Base-by-base conservation (phyloP, 2,329 filamentous ascomycete genomes). In the Orbilia javanica region DNA sequence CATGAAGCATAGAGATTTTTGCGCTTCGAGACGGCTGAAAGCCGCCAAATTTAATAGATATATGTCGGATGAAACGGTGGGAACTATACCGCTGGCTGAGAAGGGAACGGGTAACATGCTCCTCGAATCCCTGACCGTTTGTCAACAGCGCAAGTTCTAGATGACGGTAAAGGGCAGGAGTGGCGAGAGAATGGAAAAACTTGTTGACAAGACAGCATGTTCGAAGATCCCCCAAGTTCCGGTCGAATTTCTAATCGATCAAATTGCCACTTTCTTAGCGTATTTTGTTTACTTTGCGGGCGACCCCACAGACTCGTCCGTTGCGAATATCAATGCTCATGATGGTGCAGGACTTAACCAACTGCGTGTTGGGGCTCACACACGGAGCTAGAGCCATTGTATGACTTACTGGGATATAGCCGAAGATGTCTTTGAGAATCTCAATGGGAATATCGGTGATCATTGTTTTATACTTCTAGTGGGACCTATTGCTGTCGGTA, bases 161-260 rank as follows among this genome's bases (percentile, higher is more conserved):
- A 20, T 57, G n/a, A n/a, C 29, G 29, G 52, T 57, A 57, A 2
- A 57, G 29, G 31, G 31, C 31, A 13, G 52, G 29, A 3, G 52
- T 57, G 1, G 52, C 52, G 15, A 57, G 15, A 22, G 29, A 15
- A 27, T 36, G n/a, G 8, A 57, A 57, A n/a, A 57, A 36, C 13
- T 57, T 57, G n/a, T 39, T 57, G 29, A 57, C 29, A 0, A 57
- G 31, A 57, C 52, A 57, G 22, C 52, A 57, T 13, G 20, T 15
- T 5, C 3, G 15, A 15, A 57, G 52, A 10, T 27, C 52, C 2
- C 52, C 52, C 22, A 20, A 2, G 3, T 27, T 36, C 0, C n/a
- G 29, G 18, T 57, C 29, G n/a, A 36, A 57, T 5, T n/a, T 15
- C 52, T 57, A 57, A 18, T 22, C 6, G 18, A n/a, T n/a, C n/a